Evolutionary conservation across 208 protist genomes (phyloP).

Genomic region (Acanthamoeba triangularis): DNA sequence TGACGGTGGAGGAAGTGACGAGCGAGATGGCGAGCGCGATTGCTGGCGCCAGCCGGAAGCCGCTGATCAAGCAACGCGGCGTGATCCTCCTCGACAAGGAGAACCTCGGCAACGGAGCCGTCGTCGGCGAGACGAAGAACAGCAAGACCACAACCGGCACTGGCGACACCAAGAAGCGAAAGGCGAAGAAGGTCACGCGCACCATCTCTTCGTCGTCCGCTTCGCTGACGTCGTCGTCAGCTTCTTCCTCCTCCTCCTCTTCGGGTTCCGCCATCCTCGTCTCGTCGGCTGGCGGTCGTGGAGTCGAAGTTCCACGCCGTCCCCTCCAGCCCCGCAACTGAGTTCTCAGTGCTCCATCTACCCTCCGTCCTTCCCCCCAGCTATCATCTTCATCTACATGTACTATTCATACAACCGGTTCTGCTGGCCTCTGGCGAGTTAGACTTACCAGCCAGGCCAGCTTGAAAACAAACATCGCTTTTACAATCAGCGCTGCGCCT

Average conservation of each 20-base stretch:
- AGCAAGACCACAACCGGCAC: not conserved
- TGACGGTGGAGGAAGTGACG: not conserved
- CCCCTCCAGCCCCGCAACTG: not conserved
- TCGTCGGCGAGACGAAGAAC: not conserved
- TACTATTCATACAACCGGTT: not conserved
- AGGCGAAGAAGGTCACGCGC: not conserved
- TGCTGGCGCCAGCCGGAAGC: not conserved
- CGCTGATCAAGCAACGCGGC: slow-evolving; percentile 11
- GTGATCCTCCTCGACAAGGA: slow-evolving; percentile 42
- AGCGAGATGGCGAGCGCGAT: not conserved
- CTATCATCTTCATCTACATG: not conserved
- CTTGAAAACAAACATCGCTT: not conserved
- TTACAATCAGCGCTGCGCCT: not conserved
- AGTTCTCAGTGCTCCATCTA: not conserved
- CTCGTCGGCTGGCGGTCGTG: not conserved
- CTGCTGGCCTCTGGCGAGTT: not conserved
- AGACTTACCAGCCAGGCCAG: not conserved
- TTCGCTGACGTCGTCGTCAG: too few species aligned
- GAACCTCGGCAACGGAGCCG: not conserved
- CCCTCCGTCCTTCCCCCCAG: not conserved
- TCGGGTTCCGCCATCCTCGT: not conserved
- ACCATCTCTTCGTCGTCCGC: too few species aligned
- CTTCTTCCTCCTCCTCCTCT: not conserved
- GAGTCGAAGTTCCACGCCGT: not conserved
- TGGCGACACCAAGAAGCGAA: not conserved